Conservation (phyloP, 2,329 filamentous ascomycete species). For the Coniochaeta hoffmannii region DNA sequence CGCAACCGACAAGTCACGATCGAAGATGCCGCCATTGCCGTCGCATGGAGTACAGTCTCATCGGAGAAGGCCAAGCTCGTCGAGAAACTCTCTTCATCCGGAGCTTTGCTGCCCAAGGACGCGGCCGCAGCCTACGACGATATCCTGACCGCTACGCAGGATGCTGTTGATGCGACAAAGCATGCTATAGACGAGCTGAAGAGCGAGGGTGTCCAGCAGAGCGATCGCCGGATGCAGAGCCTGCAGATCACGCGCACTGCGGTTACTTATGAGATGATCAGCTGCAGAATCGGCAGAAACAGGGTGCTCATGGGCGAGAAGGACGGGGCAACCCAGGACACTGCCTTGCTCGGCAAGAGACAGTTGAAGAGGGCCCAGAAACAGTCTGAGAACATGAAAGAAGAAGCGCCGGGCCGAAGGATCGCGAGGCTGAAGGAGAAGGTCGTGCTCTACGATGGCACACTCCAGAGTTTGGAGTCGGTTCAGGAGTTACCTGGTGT, state of each 20-base stretch:
- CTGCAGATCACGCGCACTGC: slow-evolving; percentile 88
- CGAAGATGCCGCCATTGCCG: slow-evolving; percentile 86
- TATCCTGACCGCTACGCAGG: slow-evolving; percentile 82
- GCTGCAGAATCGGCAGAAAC: slow-evolving; percentile 91
- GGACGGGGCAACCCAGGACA: slow-evolving; percentile 62
- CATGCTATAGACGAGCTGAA: slow-evolving; percentile 85
- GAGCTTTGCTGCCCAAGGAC: slow-evolving; percentile 48
- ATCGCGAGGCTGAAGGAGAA: slow-evolving; percentile 77
- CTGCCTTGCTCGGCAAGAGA: slow-evolving; percentile 33
- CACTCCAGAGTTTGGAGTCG: slow-evolving; percentile 81
- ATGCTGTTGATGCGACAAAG: slow-evolving; percentile 89
- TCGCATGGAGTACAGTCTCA: slow-evolving; percentile 67
- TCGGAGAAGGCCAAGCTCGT: slow-evolving; percentile 42
- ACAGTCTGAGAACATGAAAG: slow-evolving; percentile 31
- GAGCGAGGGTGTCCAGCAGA: slow-evolving; percentile 74
- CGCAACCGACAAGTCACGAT: slow-evolving; percentile 77
- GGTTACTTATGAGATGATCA: slow-evolving; percentile 88
- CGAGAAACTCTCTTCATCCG: slow-evolving; percentile 36
- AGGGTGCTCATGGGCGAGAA: slow-evolving; percentile 76
- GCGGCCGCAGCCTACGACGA: slow-evolving; percentile 85
- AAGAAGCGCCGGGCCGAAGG: slow-evolving; percentile 66
- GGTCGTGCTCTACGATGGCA: slow-evolving; percentile 84
- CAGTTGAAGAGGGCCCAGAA: slow-evolving; percentile 34
- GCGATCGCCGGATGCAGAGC: slow-evolving; percentile 83
- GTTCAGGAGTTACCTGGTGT: slow-evolving; percentile 86